Evolutionary conservation across 139 green algal species (phyloP).

Genomic region (Monoraphidium neglectum): DNA sequence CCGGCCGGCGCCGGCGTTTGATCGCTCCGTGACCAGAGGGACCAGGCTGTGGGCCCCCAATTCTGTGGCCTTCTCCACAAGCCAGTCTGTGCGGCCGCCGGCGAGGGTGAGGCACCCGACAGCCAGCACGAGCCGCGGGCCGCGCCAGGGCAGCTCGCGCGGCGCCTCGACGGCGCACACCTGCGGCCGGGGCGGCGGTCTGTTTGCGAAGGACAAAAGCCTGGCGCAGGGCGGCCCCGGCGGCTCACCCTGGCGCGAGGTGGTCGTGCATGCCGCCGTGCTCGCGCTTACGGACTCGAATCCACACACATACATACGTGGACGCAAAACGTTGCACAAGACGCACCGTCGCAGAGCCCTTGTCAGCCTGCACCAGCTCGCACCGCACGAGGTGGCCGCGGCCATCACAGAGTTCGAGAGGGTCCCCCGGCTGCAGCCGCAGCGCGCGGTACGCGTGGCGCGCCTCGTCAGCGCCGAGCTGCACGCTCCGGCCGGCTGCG

Average conservation of each 20-base stretch:
- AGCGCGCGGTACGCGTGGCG: slow-evolving; percentile 54
- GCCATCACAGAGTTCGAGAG: slow-evolving; percentile 81
- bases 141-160: slow-evolving; percentile 18
- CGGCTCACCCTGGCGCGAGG: too few species aligned
- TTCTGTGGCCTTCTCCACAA: slow-evolving; percentile 91
- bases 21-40: slow-evolving; percentile 79
- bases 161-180: slow-evolving; percentile 9
- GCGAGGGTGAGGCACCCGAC: slow-evolving; percentile 80
- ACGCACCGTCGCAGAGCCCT: not conserved
- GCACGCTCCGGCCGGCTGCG: slow-evolving; percentile 16
- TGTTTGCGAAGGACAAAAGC: too few species aligned
- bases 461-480: slow-evolving; percentile 56
- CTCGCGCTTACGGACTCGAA: not conserved
- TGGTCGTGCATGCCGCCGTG: not conserved
- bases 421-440: slow-evolving; percentile 50
- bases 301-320: not conserved
- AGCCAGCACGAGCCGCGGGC: slow-evolving; percentile 52
- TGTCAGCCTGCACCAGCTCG: not conserved
- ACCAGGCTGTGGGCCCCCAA: slow-evolving; percentile 72
- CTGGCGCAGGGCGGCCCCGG: too few species aligned
- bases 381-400: slow-evolving; percentile 41
- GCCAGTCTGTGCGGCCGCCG: slow-evolving; percentile 82
- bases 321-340: not conserved
- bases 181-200: not conserved
- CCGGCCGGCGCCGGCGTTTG: slow-evolving; percentile 4